Percentiles rank a stretch among this genome's conserved stretches.
phyloP scores from a whole-genome alignment of 495 filamentous ascomycete genomes.

The Penicillium longicatenatum region DNA sequence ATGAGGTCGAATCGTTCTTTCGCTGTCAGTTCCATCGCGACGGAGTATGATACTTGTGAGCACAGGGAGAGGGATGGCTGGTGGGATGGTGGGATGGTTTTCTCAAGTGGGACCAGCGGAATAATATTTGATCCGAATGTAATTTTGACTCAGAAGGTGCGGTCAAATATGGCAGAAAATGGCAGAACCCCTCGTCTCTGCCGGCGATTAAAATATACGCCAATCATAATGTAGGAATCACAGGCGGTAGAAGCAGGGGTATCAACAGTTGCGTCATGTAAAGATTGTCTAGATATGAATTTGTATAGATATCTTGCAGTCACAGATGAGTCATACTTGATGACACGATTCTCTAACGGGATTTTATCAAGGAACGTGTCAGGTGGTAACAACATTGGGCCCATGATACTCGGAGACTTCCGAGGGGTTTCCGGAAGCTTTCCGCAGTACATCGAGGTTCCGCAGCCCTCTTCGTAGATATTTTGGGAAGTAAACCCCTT shows the following conservation, averaged over 20 bases:
- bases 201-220: not conserved
- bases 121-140: not conserved
- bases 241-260: not conserved
- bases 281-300: not conserved
- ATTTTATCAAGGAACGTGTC: no score
- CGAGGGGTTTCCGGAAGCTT: no score
- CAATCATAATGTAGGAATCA: not conserved
- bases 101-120: not conserved
- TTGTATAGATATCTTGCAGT: not conserved
- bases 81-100: not conserved
- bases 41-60: not conserved
- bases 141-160: not conserved
- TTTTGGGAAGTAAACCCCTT: no score
- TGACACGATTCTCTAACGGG: no score
- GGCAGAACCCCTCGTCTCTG: not conserved
- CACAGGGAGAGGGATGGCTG: not conserved
- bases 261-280: not conserved
- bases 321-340: not conserved
- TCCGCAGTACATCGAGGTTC: no score
- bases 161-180: not conserved
- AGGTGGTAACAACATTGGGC: no score
- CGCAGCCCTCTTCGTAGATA: no score
- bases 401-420: no score
- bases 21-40: constrained; percentile 19
- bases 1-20: constrained; percentile 66